Conservation (phyloP, 2,329 filamentous ascomycete species). For the Neocatenulostroma microsporum region DNA sequence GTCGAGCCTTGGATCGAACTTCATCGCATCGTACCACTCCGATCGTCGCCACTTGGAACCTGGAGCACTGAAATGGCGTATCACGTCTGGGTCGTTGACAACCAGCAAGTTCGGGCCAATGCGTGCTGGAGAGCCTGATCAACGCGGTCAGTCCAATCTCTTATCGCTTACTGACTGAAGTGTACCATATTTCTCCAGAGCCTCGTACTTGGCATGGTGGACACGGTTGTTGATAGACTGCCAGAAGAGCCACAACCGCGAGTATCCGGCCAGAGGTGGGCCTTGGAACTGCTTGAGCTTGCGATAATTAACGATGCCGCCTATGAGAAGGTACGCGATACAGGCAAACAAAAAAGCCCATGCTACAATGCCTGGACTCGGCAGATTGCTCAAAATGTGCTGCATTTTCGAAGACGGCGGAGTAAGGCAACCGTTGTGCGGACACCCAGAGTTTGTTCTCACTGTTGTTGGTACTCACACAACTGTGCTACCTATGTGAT, state of each 20-base stretch:
- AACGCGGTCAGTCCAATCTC: conserved; percentile 4
- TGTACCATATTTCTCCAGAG: conserved; percentile 23
- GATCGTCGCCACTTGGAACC: conserved; percentile 25
- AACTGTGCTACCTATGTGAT: too few species aligned
- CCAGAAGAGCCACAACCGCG: conserved; percentile 23
- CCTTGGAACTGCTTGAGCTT: conserved; percentile 23
- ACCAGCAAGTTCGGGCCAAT: conserved; percentile 44
- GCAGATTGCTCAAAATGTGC: too few species aligned
- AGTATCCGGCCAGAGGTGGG: conserved; percentile 18
- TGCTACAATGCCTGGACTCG: too few species aligned
- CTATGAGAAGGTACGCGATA: conserved; percentile 13
- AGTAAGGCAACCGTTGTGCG: too few species aligned
- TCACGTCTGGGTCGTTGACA: conserved; percentile 43
- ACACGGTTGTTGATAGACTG: conserved; percentile 17
- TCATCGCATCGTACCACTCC: conserved; percentile 43
- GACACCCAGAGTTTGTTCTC: too few species aligned
- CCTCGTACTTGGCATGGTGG: conserved; percentile 16
- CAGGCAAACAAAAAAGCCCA: too few species aligned
- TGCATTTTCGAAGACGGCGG: too few species aligned
- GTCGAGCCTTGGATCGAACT: conserved; percentile 48
- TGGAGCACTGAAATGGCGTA: conserved; percentile 38
- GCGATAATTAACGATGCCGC: conserved; percentile 17
- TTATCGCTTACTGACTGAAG: background rate
- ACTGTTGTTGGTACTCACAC: too few species aligned
- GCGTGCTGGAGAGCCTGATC: conserved; percentile 35